Evolutionary conservation across 2,329 filamentous ascomycete species (phyloP), one percentile per base, ranked within the genome.

Genomic region (Blumeria graminis): DNA sequence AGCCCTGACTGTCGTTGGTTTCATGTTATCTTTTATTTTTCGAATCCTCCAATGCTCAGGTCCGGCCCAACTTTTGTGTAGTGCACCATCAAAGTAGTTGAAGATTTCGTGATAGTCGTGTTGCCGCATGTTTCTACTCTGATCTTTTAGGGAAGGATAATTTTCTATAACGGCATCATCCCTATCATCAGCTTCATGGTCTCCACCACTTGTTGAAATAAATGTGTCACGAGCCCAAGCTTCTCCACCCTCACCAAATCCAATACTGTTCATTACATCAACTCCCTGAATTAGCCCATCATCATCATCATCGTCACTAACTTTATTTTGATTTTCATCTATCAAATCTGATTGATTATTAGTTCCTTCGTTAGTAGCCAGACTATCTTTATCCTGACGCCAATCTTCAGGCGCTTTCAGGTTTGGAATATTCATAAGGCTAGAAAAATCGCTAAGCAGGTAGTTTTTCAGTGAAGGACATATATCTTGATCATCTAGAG

Each of bases 31-130:
- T 65, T 96, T 96, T 68, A 98, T 92, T 65, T 88, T 87, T 60
- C 86, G 78, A 66, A 98, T 96, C 62, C 90, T 83, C 92, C 92
- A 98, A 69, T 98, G 92, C 68, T 96, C 92, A n/a, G 92, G 90
- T 53, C 88, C 93, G 6, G 84, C 83, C 90, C 92, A 98, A 65
- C 95, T 95, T 75, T 94, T 96, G 67, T 92, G 86, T 46, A 96
- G 71, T 1, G 90, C 89, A 65, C 94, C 87, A 68, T 98, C 92
- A 66, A 98, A 98, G 71, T 96, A 98, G 65, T 86, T 84, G n/a
- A 98, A 76, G 57, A 98, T 94, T 64, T 94, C 90, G 63, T 96
- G 87, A 66, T 95, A 88, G 67, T 83, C 73, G n/a, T 16, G 11
- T 58, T 63, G 71, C 65, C 75, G 75, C 63, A 86, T 86, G 55